These are phyloP conservation scores for Pseudonectria foliicola DNA, from an alignment of 2,329 filamentous ascomycete genomes.

Conservation along the genomic window DNA sequence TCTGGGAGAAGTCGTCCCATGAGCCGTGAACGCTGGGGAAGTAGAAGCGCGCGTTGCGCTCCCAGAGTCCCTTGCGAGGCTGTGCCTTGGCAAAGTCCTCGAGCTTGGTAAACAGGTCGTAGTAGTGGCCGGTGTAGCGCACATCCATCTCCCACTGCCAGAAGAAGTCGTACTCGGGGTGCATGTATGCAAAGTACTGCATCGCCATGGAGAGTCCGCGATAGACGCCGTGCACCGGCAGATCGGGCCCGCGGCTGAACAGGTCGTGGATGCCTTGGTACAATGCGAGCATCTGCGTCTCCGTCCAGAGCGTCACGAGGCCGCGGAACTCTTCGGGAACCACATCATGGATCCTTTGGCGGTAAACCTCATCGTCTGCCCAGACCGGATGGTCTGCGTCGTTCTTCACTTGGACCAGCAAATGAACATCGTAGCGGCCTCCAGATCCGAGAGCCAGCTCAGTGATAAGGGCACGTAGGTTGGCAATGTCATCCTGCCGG, in stretches of 20 bases:
- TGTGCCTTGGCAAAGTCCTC: slow-evolving; percentile 64
- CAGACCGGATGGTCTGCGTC: slow-evolving; percentile 70
- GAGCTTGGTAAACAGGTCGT: slow-evolving; percentile 63
- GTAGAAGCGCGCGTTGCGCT: slow-evolving; percentile 72
- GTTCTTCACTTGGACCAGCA: slow-evolving; percentile 77
- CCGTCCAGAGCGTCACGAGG: slow-evolving; percentile 87
- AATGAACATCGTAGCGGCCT: slow-evolving; percentile 78
- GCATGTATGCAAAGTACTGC: slow-evolving; percentile 83
- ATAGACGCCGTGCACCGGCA: slow-evolving; percentile 87
- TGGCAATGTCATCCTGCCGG: slow-evolving; percentile 72
- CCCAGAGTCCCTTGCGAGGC: slow-evolving; percentile 75
- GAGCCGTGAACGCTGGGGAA: slow-evolving; percentile 67
- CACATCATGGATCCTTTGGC: slow-evolving; percentile 57
- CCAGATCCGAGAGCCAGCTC: slow-evolving; percentile 76
- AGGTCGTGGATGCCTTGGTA: slow-evolving; percentile 84
- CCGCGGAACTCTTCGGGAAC: slow-evolving; percentile 81
- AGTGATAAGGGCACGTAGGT: slow-evolving; percentile 74
- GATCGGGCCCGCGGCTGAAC: slow-evolving; percentile 54
- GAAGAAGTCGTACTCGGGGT: slow-evolving; percentile 84
- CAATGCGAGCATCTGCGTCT: slow-evolving; percentile 83
- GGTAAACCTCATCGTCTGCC: slow-evolving; percentile 64
- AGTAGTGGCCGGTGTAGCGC: slow-evolving; percentile 83
- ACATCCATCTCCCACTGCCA: slow-evolving; percentile 98
- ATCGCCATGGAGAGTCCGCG: slow-evolving; percentile 90
- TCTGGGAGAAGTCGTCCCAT: slow-evolving; percentile 71